Evolutionary conservation across 2,329 filamentous ascomycete genomes (phyloP).

Genomic region (Aspergillus glaucus): DNA sequence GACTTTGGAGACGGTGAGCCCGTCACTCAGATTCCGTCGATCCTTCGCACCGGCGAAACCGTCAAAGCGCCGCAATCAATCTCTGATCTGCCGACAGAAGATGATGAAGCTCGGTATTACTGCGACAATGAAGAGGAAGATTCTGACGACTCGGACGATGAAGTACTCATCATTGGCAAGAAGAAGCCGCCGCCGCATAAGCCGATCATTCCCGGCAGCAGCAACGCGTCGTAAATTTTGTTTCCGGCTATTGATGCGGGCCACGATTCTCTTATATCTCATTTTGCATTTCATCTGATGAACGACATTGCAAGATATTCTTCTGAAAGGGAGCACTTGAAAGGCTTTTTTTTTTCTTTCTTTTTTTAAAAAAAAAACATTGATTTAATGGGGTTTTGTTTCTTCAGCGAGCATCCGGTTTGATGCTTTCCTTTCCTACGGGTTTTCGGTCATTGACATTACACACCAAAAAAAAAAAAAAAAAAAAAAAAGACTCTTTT

Average conservation of each 20-base stretch:
- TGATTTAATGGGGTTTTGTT: background rate
- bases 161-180: constrained; percentile 37
- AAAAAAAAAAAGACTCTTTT: no score
- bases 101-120: constrained; percentile 35
- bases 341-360: background rate
- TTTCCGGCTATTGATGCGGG: background rate
- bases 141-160: constrained; percentile 37
- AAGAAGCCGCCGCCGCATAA: constrained; percentile 22
- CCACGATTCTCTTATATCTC: background rate
- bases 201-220: constrained; percentile 10
- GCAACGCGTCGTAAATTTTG: constrained; percentile 7
- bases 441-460: constrained; percentile 1
- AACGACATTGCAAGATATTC: background rate
- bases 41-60: constrained; percentile 38
- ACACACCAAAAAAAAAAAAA: no score
- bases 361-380: background rate
- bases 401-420: constrained; percentile 5
- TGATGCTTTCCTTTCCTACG: constrained; percentile 1
- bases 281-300: background rate
- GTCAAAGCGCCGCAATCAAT: constrained; percentile 26
- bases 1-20: constrained; percentile 22
- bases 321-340: background rate
- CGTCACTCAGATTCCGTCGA: constrained; percentile 26
- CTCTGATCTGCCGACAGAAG: constrained; percentile 22
- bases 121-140: constrained; percentile 37